Evolutionary conservation across 2,329 filamentous ascomycete genomes (phyloP).

Genomic region (Cladophialophora carrionii): DNA sequence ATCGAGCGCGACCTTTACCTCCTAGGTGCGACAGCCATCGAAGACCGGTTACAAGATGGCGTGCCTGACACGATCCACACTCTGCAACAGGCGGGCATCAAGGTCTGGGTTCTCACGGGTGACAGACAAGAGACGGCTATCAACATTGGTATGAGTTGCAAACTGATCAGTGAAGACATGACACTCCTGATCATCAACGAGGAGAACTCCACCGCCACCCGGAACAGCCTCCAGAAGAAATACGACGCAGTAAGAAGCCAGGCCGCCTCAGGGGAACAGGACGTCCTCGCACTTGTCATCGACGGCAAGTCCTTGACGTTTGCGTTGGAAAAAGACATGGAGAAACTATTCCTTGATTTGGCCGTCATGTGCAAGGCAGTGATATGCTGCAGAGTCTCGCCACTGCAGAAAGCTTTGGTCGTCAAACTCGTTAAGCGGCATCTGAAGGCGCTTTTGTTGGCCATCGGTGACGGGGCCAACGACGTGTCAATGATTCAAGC

Average conservation of each 20-base stretch:
- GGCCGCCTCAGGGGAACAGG: slow-evolving; percentile 64
- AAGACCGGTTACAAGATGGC: slow-evolving; percentile 94
- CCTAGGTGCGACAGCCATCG: slow-evolving; percentile 93
- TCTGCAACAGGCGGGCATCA: slow-evolving; percentile 93
- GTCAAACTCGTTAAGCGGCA: slow-evolving; percentile 98
- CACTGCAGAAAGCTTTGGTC: slow-evolving; percentile 93
- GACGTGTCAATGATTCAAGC: slow-evolving; percentile 99
- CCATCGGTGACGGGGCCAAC: slow-evolving; percentile 96
- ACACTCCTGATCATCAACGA: slow-evolving; percentile 96
- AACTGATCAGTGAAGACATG: slow-evolving; percentile 98
- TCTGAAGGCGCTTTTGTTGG: slow-evolving; percentile 85
- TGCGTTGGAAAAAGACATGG: slow-evolving; percentile 89
- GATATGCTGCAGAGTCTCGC: slow-evolving; percentile 90
- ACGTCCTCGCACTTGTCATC: slow-evolving; percentile 88
- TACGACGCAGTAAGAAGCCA: slow-evolving; percentile 86
- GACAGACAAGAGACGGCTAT: slow-evolving; percentile 98
- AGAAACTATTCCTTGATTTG: slow-evolving; percentile 89
- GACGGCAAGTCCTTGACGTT: slow-evolving; percentile 94
- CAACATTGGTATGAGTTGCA: slow-evolving; percentile 99
- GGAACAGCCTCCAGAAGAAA: slow-evolving; percentile 91
- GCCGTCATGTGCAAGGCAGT: slow-evolving; percentile 98
- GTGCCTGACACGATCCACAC: slow-evolving; percentile 98
- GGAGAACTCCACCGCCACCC: slow-evolving; percentile 74
- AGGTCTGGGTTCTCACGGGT: slow-evolving; percentile 96
- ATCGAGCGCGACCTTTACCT: slow-evolving; percentile 92